phyloP scores from a whole-genome alignment of 257 asterid genomes.

The Echites panduratus region DNA sequence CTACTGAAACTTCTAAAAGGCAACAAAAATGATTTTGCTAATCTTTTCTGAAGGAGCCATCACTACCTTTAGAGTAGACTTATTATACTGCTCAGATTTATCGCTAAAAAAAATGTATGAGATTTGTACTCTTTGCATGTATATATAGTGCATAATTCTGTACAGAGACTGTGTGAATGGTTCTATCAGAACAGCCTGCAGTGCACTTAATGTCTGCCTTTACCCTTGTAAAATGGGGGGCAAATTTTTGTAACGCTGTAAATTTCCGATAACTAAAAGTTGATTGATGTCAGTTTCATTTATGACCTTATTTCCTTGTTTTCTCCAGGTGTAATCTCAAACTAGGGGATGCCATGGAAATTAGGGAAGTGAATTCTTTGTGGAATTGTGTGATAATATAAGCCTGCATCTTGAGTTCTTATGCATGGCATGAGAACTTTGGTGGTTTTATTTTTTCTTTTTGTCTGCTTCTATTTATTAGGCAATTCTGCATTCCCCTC shows the following conservation, averaged over 20 bases:
- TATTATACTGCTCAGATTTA: not conserved
- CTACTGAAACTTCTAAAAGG: not conserved
- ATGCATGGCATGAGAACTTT: too few species aligned
- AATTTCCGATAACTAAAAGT: slow-evolving; percentile 3
- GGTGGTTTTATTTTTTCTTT: too few species aligned
- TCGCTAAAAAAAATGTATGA: not conserved
- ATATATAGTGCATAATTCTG: slow-evolving; percentile 6
- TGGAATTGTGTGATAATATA: too few species aligned
- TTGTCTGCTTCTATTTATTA: too few species aligned
- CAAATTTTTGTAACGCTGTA: slow-evolving; percentile 4
- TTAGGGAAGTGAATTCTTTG: too few species aligned
- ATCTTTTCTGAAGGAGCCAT: slow-evolving; percentile 1
- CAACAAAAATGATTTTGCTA: not conserved
- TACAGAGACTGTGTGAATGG: slow-evolving; percentile 8
- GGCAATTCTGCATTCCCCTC: too few species aligned
- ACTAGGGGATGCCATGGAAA: too few species aligned
- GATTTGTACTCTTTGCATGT: slow-evolving; percentile 9
- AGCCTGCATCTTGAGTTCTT: too few species aligned
- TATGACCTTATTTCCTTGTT: not conserved
- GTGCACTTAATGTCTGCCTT: not conserved
- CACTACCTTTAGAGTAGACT: not conserved
- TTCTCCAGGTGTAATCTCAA: not conserved
- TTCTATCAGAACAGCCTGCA: slow-evolving; percentile 2
- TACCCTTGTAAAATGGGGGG: not conserved
- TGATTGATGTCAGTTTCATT: not conserved